Evolutionary conservation across 2,329 filamentous ascomycete species (phyloP), one percentile per base, ranked within the genome.

Genomic region (Paecilomyces fulvus): DNA sequence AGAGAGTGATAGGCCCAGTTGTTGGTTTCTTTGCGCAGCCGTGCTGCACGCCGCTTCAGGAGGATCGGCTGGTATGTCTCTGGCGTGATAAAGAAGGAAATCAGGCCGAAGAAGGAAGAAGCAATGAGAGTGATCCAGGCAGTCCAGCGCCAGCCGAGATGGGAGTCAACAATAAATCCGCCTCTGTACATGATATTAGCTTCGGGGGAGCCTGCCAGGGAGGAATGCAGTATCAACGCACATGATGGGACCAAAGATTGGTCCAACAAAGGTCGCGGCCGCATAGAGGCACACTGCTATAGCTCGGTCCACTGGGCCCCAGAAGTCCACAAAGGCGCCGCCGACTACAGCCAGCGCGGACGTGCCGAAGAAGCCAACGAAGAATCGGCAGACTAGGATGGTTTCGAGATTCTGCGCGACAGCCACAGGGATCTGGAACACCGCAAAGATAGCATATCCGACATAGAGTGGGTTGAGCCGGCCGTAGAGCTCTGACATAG

Each of bases 91-190:
- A 79, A 54, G n/a, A 79, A 59, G 0, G 71, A 75, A 14, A 80
- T 52, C 1, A 72, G 51, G 1, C 72, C 73, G 57, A 80, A 74
- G 43, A 73, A 64, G 1, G 64, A 64, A 0, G 70, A 69, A 59
- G 79, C 70, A 53, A 84, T 82, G 23, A 79, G 63, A 0, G 79
- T 82, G 46, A 83, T 73, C 74, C 80, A 86, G 5, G 75, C 75
- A 0, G 79, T 83, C 81, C 81, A 84, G 37, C 80, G 72, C 81
- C 82, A 84, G 30, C 80, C 79, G 0, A 83, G 74, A 57, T 76
- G 59, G n/a, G 71, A 77, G 49, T 78, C 68, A 0, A 76, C 77
- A 21, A 81, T 74, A 57, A 81, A 82, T 0, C 75, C 77, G 11
- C 79, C 79, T 3, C 63, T 65, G 28, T 48, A 51, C 31, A 28